Evolutionary conservation across 768 basidiomycete genomes (phyloP), one percentile per base, ranked within the genome.

Genomic region (Pseudohyphozyma bogoriensis): DNA sequence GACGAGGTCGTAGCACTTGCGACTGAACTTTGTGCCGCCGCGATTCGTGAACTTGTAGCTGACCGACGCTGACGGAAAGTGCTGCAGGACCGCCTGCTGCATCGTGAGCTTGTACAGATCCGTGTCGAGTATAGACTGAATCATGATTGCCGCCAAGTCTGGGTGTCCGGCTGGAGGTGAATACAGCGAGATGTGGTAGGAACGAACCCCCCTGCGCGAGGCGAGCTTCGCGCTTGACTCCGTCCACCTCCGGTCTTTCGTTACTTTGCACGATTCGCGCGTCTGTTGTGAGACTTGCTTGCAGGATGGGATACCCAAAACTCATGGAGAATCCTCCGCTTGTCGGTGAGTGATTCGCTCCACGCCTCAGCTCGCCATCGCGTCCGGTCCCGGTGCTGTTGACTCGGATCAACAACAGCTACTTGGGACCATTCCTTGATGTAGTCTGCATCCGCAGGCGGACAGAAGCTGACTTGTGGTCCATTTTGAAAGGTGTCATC

Each of bases 71-170:
- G 33, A 2, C 45, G 35, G 33, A 36, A 35, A 36, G 35, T 59
- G 58, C 36, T 33, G 29, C 37, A 24, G 51, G n/a, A 52, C 36
- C 22, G 51, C 51, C n/a, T 35, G 33, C 36, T 39, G 36, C 51
- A 52, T 97, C 0, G 90, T 87, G 50, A 95, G 78, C 89, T 93
- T 97, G 82, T 96, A 96, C 33, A 93, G 75, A 73, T 96, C 93
- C 0, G 90, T 91, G 73, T 96, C 93, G 47, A 96, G 79, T 54
- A 96, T 77, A 20, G 89, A 91, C 28, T 47, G 32, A 51, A 66
- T 22, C 40, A 54, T n/a, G 24, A 8, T 31, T n/a, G 47, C 24
- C 47, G 47, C n/a, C n/a, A n/a, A n/a, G n/a, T n/a, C n/a, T n/a
- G n/a, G n/a, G n/a, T n/a, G n/a, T n/a, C n/a, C n/a, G n/a, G n/a